These are phyloP conservation scores for carrot (Daucus carota) DNA, from an alignment of 129 eudicot species.

Conservation along the genomic window DH1_v3.0 NC_030383.2:5797001-5797500, in stretches of 20 bases:
- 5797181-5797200: slow-evolving; percentile 44
- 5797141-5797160: slow-evolving; percentile 81
- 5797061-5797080: slow-evolving; percentile 41
- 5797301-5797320: slow-evolving; percentile 97
- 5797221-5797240: not conserved
- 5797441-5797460: too few species aligned
- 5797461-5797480: too few species aligned
- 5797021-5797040: not conserved
- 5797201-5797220: not conserved
- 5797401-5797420: too few species aligned
- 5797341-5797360: slow-evolving; percentile 42
- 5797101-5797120: slow-evolving; percentile 53
- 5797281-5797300: slow-evolving; percentile 80
- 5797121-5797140: slow-evolving; percentile 72
- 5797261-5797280: slow-evolving; percentile 70
- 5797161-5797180: slow-evolving; percentile 76
- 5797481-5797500: too few species aligned
- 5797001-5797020: slow-evolving; percentile 17
- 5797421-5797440: too few species aligned
- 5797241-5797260: not conserved
- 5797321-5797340: slow-evolving; percentile 83
- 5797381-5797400: not conserved
- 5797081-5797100: slow-evolving; percentile 71
- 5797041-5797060: slow-evolving; percentile 13
- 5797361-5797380: not conserved